Evolutionary conservation across 441 rosid genomes (phyloP).

Genomic region (Hura crepitans): DNA sequence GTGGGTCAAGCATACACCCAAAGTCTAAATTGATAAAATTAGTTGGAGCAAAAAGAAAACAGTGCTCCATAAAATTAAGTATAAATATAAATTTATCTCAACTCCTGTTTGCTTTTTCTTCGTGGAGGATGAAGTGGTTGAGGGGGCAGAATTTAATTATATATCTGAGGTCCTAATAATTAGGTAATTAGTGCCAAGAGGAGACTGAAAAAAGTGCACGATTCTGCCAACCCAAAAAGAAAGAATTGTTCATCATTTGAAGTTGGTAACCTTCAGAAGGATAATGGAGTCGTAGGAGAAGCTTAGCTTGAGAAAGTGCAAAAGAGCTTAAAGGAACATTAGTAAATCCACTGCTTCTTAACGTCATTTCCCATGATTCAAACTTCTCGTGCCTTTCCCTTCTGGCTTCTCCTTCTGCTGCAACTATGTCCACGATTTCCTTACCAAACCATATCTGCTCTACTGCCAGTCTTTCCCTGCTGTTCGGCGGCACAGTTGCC

Average conservation of each 20-base stretch:
- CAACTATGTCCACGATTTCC: slow-evolving; percentile 71
- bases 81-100: neutral
- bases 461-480: slow-evolving; percentile 66
- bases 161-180: slow-evolving; percentile 7
- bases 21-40: neutral
- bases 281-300: slow-evolving; percentile 82
- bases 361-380: slow-evolving; percentile 68
- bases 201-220: slow-evolving; percentile 85
- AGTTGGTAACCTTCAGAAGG: slow-evolving; percentile 90
- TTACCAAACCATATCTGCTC: slow-evolving; percentile 84
- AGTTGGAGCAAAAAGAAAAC: neutral
- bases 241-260: slow-evolving; percentile 50
- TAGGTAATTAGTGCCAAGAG: slow-evolving; percentile 62
- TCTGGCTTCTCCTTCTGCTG: slow-evolving; percentile 52
- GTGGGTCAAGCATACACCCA: no score
- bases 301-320: slow-evolving; percentile 86
- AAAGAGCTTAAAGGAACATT: slow-evolving; percentile 73
- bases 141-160: neutral
- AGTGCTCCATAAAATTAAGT: neutral
- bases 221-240: slow-evolving; percentile 79
- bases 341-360: slow-evolving; percentile 55
- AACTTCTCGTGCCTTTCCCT: slow-evolving; percentile 56
- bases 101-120: neutral
- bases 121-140: slow-evolving; percentile 1
- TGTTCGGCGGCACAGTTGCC: slow-evolving; percentile 83